These are phyloP conservation scores for Toxicodendron radicans DNA, from an alignment of 345 rosid genomes.

Conservation along the genomic window DNA sequence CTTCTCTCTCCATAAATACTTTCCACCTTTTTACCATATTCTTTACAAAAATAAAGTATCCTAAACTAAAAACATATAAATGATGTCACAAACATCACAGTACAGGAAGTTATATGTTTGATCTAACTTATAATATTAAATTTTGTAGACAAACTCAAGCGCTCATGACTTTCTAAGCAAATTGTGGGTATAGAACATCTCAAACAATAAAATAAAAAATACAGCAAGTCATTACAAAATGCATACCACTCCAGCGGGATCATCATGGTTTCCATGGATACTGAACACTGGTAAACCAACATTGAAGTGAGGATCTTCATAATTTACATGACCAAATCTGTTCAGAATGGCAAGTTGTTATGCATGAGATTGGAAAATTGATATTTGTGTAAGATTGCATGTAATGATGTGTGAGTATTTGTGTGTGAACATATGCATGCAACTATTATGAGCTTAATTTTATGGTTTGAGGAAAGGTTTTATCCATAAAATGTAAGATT, in stretches of 20 bases:
- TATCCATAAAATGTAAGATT: background rate
- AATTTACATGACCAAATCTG: conserved; percentile 98
- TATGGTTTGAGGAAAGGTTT: background rate
- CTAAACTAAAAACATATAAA: background rate
- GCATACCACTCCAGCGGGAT: conserved; percentile 99
- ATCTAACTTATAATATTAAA: background rate
- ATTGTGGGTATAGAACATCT: background rate
- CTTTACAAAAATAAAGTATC: background rate
- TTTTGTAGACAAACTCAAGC: conserved; percentile 1
- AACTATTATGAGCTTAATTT: background rate
- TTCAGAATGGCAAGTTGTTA: conserved; percentile 21
- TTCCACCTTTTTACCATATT: background rate
- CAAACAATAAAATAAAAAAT: conserved; percentile 18
- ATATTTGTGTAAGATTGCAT: background rate
- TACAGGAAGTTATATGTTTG: background rate
- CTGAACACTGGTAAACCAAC: conserved; percentile 97
- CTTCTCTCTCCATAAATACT: background rate
- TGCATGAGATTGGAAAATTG: background rate
- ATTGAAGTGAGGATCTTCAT: conserved; percentile 98
- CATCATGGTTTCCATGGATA: conserved; percentile 99
- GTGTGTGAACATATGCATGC: background rate
- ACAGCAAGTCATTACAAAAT: conserved; percentile 19
- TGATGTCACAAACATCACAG: no score
- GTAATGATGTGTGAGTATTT: background rate
- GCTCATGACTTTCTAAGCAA: background rate